A percentile compares a stretch with the other conserved stretches of the same genome.
These are phyloP conservation scores for Oenanthe sinensis DNA, from an alignment of 129 eudicot species.

Conservation along the genomic window DNA sequence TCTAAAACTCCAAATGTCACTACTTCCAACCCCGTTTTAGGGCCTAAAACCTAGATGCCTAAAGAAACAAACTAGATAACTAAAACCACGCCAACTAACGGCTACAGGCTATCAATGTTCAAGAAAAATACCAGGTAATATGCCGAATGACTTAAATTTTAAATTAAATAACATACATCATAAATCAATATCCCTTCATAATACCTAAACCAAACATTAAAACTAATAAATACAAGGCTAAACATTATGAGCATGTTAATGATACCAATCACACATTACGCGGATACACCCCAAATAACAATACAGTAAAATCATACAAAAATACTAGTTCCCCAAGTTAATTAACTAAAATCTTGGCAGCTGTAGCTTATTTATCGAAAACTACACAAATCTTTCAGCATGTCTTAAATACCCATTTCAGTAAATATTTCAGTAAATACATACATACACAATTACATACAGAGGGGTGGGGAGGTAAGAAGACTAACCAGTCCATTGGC, in stretches of 20 bases:
- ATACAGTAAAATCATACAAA: not conserved
- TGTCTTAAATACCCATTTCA: not conserved
- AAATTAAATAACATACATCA: not conserved
- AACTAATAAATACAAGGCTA: not conserved
- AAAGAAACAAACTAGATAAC: not conserved
- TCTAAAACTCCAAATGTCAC: not conserved
- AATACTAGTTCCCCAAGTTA: not conserved
- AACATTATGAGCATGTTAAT: not conserved
- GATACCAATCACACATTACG: not conserved
- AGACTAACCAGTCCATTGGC: slow-evolving; percentile 42
- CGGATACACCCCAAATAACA: not conserved
- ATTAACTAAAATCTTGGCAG: not conserved
- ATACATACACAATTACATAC: not conserved
- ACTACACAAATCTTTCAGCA: not conserved
- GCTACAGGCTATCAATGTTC: not conserved
- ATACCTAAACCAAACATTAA: not conserved
- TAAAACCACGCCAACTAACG: not conserved
- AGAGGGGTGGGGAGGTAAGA: too few relatives aligned
- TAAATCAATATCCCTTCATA: not conserved
- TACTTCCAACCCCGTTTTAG: not conserved
- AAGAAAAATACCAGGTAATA: not conserved
- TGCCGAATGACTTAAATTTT: not conserved
- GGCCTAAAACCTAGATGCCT: not conserved
- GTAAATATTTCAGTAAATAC: not conserved
- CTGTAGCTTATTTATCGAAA: not conserved